These are phyloP conservation scores for Penicillium sp. DNA, from an alignment of 2,329 filamentous ascomycete species.

Conservation along the genomic window DNA sequence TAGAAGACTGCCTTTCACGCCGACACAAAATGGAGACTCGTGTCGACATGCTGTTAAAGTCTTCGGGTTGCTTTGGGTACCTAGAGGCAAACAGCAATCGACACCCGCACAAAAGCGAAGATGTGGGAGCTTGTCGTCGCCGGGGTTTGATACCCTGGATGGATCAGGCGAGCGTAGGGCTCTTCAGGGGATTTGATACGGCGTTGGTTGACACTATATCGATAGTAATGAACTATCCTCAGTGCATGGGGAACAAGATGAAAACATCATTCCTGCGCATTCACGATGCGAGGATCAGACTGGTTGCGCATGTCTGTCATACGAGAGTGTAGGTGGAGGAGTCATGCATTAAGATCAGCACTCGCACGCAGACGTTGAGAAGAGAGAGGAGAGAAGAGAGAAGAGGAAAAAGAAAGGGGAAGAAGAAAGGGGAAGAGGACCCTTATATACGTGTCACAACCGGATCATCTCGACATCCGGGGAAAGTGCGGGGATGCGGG, in stretches of 20 bases:
- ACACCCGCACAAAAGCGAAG: constrained; percentile 20
- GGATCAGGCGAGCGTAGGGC: not conserved
- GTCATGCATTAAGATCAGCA: too few relatives aligned
- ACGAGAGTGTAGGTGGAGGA: too few relatives aligned
- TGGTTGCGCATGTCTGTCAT: too few relatives aligned
- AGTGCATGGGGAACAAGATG: too few relatives aligned
- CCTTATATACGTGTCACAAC: not conserved
- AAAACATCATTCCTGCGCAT: too few relatives aligned
- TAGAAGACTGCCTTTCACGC: constrained; percentile 20
- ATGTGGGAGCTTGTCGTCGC: constrained; percentile 23
- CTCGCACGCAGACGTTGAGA: too few relatives aligned
- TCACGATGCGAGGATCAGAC: too few relatives aligned
- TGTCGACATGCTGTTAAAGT: constrained; percentile 19
- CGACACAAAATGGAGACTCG: constrained; percentile 16
- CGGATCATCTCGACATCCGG: constrained; percentile 5
- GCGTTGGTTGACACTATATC: too few relatives aligned
- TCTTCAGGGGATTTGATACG: not conserved
- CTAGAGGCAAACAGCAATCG: constrained; percentile 23
- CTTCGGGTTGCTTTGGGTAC: constrained; percentile 17
- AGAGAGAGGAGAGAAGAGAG: not conserved
- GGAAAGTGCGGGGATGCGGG: constrained; percentile 2
- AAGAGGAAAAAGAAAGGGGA: not conserved
- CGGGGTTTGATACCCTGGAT: constrained; percentile 18
- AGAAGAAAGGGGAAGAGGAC: too few relatives aligned
- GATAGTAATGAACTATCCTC: too few relatives aligned